Conservation (phyloP, 1,284 basidiomycete genomes). For the Leccinum subfulvum region DNA sequence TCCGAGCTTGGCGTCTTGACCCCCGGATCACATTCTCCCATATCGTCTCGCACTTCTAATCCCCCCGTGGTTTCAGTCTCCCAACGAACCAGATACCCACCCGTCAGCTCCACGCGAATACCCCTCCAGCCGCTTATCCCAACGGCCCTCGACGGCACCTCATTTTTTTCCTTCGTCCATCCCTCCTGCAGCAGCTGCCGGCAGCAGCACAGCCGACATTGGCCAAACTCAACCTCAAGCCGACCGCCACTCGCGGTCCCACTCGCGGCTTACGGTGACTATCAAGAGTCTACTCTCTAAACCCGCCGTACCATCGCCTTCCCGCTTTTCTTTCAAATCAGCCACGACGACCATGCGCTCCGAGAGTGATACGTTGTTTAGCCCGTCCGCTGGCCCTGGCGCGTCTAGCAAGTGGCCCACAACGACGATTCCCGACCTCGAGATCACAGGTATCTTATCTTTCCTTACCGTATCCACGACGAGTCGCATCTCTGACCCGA, state of each 20-base stretch:
- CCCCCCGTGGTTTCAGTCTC: slow-evolving; percentile 18
- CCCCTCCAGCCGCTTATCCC: neutral
- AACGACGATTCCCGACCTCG: slow-evolving; percentile 14
- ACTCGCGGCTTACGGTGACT: slow-evolving; percentile 25
- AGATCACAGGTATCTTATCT: slow-evolving; percentile 18
- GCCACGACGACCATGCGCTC: slow-evolving; percentile 1
- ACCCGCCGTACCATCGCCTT: slow-evolving; percentile 19
- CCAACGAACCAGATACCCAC: slow-evolving; percentile 20
- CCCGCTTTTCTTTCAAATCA: slow-evolving; percentile 27
- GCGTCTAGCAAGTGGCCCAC: slow-evolving; percentile 13
- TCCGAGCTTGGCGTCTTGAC: slow-evolving; percentile 22
- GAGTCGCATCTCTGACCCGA: neutral
- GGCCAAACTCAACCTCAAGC: neutral
- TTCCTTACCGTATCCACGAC: slow-evolving; percentile 7
- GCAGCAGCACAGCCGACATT: too few species aligned
- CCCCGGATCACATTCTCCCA: slow-evolving; percentile 13
- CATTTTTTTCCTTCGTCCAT: neutral
- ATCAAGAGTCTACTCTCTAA: slow-evolving; percentile 30
- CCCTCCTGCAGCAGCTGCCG: neutral
- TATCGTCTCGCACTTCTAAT: slow-evolving; percentile 20
- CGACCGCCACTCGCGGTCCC: slow-evolving; percentile 17
- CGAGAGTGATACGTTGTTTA: slow-evolving; percentile 12
- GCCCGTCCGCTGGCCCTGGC: slow-evolving; percentile 12
- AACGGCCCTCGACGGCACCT: slow-evolving; percentile 19
- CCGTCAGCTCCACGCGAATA: slow-evolving; percentile 2